A percentile compares a stretch with the other conserved stretches of the same genome.
Conservation (phyloP, 805 yeast species). For the Candida lessepsii region DNA sequence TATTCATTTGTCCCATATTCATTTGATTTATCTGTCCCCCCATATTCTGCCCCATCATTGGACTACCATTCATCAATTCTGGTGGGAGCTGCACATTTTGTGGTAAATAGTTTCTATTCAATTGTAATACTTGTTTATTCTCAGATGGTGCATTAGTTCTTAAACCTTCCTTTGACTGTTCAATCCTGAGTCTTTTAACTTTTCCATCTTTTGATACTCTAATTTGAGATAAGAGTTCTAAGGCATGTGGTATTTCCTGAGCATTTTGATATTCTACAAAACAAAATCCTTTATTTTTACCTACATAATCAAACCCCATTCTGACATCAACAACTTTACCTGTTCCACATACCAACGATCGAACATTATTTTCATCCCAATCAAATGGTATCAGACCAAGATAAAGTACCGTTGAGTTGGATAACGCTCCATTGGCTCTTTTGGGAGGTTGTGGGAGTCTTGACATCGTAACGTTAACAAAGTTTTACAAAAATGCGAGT, state of each 20-base stretch:
- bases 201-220: slow-evolving; percentile 35
- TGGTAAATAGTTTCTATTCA: slow-evolving; percentile 51
- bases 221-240: slow-evolving; percentile 43
- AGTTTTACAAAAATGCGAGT: too few species aligned
- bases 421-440: slow-evolving; percentile 3
- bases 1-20: slow-evolving; percentile 1
- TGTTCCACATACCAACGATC: slow-evolving; percentile 65
- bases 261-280: slow-evolving; percentile 58
- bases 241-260: slow-evolving; percentile 52
- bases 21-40: neutral
- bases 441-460: slow-evolving; percentile 6
- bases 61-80: slow-evolving; percentile 32
- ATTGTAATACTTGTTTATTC: slow-evolving; percentile 41
- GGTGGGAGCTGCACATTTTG: slow-evolving; percentile 56
- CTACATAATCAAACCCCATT: slow-evolving; percentile 56
- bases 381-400: slow-evolving; percentile 66
- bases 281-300: slow-evolving; percentile 65
- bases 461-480: slow-evolving; percentile 1
- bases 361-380: slow-evolving; percentile 65
- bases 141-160: slow-evolving; percentile 34
- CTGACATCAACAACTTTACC: slow-evolving; percentile 71
- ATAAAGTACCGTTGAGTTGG: slow-evolving; percentile 47
- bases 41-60: slow-evolving; percentile 5
- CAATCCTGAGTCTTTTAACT: slow-evolving; percentile 51
- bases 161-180: slow-evolving; percentile 60